These are phyloP conservation scores for Cutaneotrichosporon cyanovorans DNA, from an alignment of 1,284 basidiomycete genomes.

Conservation along the genomic window DNA sequence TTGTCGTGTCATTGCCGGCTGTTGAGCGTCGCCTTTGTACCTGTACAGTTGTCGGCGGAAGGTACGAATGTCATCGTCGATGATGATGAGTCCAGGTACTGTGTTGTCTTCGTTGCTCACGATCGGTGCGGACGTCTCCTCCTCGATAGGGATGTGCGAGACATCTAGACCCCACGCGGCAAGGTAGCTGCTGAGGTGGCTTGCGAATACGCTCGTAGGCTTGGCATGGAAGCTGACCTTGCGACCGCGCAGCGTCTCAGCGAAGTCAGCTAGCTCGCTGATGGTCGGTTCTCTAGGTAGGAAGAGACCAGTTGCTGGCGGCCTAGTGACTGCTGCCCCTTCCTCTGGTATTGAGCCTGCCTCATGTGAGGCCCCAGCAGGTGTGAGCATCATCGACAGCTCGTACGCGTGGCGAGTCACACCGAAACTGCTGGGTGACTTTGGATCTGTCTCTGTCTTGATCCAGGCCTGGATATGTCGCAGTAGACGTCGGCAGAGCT, in stretches of 20 bases:
- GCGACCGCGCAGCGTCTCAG: conserved; percentile 70
- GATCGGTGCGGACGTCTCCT: conserved; percentile 12
- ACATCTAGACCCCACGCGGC: conserved; percentile 93
- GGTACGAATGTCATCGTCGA: conserved; percentile 77
- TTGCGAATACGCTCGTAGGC: conserved; percentile 73
- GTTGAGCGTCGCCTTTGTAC: conserved; percentile 43
- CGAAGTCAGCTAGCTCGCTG: conserved; percentile 66
- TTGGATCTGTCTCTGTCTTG: conserved; percentile 33
- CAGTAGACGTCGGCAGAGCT: conserved; percentile 60
- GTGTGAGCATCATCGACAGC: conserved; percentile 42
- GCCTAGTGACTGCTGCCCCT: conserved; percentile 49
- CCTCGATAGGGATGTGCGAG: conserved; percentile 60
- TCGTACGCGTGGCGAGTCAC: conserved; percentile 40
- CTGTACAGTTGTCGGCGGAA: conserved; percentile 63
- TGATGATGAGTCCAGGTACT: conserved; percentile 58
- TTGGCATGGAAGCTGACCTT: conserved; percentile 74
- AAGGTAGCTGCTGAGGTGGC: conserved; percentile 80
- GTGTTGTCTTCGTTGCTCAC: not conserved
- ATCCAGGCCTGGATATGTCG: conserved; percentile 60
- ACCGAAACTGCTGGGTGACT: conserved; percentile 30
- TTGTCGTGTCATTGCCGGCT: conserved; percentile 1
- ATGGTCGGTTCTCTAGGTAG: conserved; percentile 64
- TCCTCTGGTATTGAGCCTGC: conserved; percentile 41
- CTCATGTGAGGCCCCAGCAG: conserved; percentile 41
- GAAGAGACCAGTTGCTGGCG: conserved; percentile 50